Evolutionary conservation across 1,284 basidiomycete species (phyloP), one percentile per base, ranked within the genome.

Genomic region (Anthracocystis walkeri): DNA sequence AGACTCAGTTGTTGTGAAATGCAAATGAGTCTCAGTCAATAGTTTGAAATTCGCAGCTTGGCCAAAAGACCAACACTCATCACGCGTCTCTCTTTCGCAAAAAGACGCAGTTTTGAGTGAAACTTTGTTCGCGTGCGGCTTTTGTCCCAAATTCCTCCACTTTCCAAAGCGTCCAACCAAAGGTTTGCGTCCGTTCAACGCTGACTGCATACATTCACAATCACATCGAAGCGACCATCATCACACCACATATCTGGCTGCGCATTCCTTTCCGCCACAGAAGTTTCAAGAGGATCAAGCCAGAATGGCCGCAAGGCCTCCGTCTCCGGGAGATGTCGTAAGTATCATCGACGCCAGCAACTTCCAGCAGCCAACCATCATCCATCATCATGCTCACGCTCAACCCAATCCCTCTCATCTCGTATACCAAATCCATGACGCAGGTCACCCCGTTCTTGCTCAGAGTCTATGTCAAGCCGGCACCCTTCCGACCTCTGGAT

Each of bases 371-470:
- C 8, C 48, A 33, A 23, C 33, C 31, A 35, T 16, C 20, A 12
- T 20, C 31, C 20, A 16, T 23, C 20, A 16, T 23, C 14, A 14
- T 38, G 50, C 20, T 38, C 33, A 35, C 20, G 7, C 29, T 38
- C 20, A 51, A 16, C 20, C n/a, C 23, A 38, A 6, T 42, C n/a
- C 6, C 27, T 2, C 25, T 29, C 18, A 27, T 54, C 23, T 45
- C 16, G 25, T 23, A 10, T 38, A 4, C 31, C 11, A 12, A 25
- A 42, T 27, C 59, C 20, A 7, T 38, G 5, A 16, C 7, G 14
- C 56, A 76, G 74, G 75, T 70, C 16, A 77, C 75, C 16, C 75
- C 75, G 0, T 75, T 78, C 53, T 23, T 75, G 31, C 44, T 75
- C 5, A 58, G 62, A 16, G 61, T 70, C 33, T 71, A 29, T 18